These are phyloP conservation scores for Exophiala xenobiotica DNA, from an alignment of 2,329 filamentous ascomycete genomes.

Conservation along the genomic window DNA sequence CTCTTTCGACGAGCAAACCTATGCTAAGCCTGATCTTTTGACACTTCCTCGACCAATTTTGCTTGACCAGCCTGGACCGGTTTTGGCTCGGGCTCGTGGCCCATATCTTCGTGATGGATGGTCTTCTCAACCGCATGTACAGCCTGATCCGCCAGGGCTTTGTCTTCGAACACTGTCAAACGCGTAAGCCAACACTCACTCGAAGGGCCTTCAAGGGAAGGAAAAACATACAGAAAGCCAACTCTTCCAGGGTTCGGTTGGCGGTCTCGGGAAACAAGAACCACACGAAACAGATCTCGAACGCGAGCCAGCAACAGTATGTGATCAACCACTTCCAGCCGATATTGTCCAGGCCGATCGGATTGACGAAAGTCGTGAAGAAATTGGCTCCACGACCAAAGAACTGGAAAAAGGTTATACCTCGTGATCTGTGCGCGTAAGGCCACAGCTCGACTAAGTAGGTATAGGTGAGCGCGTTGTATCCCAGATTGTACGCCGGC, in stretches of 20 bases:
- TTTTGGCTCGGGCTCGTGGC: too few relatives aligned
- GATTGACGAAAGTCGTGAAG: constrained; percentile 51
- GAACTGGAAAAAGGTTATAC: constrained; percentile 59
- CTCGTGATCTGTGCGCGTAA: constrained; percentile 57
- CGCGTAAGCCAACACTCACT: neutral
- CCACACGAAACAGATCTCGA: constrained; percentile 45
- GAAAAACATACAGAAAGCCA: constrained; percentile 41
- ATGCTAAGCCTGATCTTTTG: too few relatives aligned
- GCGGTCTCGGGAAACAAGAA: constrained; percentile 49
- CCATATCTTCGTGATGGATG: too few relatives aligned
- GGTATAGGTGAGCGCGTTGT: constrained; percentile 65
- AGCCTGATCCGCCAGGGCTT: constrained; percentile 37
- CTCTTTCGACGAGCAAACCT: too few relatives aligned
- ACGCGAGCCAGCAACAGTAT: constrained; percentile 44
- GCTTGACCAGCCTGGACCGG: too few relatives aligned
- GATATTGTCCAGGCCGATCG: constrained; percentile 45
- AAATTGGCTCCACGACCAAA: constrained; percentile 53
- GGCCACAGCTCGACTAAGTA: constrained; percentile 62
- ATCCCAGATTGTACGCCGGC: constrained; percentile 42
- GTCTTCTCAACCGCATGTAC: constrained; percentile 41
- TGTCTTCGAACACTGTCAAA: constrained; percentile 41
- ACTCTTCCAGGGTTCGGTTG: constrained; percentile 45
- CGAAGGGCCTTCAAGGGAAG: neutral
- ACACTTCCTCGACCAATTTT: too few relatives aligned
- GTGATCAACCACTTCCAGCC: constrained; percentile 47